Conservation (phyloP, 441 rosid genomes). For the Caryocar brasiliense region DNA sequence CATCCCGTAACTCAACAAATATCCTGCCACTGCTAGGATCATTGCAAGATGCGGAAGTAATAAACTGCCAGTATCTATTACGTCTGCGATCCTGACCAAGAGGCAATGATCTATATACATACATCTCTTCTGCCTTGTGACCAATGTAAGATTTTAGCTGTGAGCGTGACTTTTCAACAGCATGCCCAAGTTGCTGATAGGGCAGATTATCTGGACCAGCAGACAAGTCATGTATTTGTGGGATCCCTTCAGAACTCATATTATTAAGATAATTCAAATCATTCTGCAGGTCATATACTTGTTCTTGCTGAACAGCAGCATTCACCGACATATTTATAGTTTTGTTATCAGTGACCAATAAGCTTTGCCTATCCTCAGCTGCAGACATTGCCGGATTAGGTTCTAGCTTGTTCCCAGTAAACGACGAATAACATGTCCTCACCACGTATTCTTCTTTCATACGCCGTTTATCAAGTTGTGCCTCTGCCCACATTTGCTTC, state of each 20-base stretch:
- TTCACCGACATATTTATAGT: constrained; percentile 16
- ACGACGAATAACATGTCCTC: constrained; percentile 36
- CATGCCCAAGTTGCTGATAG: constrained; percentile 47
- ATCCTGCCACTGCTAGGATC: constrained; percentile 85
- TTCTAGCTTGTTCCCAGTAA: constrained; percentile 38
- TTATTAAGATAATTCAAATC: constrained; percentile 24
- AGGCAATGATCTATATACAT: constrained; percentile 70
- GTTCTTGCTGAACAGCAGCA: constrained; percentile 27
- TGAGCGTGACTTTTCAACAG: constrained; percentile 59
- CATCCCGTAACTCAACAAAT: constrained; percentile 62
- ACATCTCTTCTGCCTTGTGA: constrained; percentile 71
- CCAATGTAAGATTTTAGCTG: constrained; percentile 65
- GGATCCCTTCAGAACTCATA: constrained; percentile 33
- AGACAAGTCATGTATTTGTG: constrained; percentile 47
- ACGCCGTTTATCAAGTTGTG: constrained; percentile 81
- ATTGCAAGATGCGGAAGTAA: constrained; percentile 49
- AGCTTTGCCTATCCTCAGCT: constrained; percentile 41
- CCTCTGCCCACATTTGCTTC: constrained; percentile 90
- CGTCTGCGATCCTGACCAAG: constrained; percentile 83
- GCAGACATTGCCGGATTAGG: constrained; percentile 20
- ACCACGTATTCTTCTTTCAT: constrained; percentile 53
- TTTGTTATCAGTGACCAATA: constrained; percentile 28
- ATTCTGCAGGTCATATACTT: constrained; percentile 28
- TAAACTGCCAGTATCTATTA: constrained; percentile 77
- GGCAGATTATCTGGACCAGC: constrained; percentile 39